These are phyloP conservation scores for Solanum microdontum DNA, from an alignment of 257 asterid genomes.

Conservation along the genomic window DNA sequence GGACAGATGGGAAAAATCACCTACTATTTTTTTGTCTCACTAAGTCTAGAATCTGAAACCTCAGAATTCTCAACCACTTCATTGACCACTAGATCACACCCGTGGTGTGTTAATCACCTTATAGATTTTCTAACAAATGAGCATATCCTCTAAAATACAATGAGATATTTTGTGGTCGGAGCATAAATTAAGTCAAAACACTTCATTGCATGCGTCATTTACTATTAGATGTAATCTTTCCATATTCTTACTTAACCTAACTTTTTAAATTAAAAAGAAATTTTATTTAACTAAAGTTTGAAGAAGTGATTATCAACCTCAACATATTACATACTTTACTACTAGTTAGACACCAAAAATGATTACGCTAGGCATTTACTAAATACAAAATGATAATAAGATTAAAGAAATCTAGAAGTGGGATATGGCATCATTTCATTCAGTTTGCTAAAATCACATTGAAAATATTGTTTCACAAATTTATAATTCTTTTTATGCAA, in stretches of 20 bases:
- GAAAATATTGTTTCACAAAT: neutral
- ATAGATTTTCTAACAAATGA: neutral
- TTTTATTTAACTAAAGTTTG: neutral
- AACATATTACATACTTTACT: neutral
- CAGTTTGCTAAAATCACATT: neutral
- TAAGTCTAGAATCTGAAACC: too few species aligned
- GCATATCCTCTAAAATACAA: neutral
- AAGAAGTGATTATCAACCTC: neutral
- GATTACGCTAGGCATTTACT: constrained; percentile 1
- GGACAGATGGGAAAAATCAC: neutral
- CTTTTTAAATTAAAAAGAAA: neutral
- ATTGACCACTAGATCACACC: neutral
- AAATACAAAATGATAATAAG: neutral
- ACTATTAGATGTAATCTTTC: neutral
- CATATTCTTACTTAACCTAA: neutral
- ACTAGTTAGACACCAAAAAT: neutral
- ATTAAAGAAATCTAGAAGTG: constrained; percentile 10
- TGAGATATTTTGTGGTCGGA: neutral
- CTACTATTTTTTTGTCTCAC: neutral
- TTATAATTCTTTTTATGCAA: neutral
- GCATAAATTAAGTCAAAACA: neutral
- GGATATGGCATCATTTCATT: neutral
- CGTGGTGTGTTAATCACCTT: neutral
- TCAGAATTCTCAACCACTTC: neutral
- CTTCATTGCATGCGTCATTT: neutral